Evolutionary conservation across 1,284 basidiomycete genomes (phyloP).

Genomic region (Singerocomus rubriflavus): DNA sequence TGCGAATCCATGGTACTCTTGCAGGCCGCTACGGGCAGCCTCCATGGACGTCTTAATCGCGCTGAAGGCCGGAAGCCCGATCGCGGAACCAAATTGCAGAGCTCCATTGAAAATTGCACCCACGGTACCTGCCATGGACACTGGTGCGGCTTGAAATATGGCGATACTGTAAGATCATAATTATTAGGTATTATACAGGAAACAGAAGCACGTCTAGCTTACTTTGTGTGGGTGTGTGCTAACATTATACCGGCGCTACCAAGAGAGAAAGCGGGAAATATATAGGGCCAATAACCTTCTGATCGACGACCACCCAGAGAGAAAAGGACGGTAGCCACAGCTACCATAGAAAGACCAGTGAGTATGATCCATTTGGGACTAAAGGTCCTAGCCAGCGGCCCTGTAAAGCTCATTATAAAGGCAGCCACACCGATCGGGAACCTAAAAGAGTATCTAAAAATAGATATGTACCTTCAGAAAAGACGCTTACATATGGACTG

Average conservation of each 20-base stretch:
- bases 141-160: slow-evolving; percentile 46
- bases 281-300: slow-evolving; percentile 44
- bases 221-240: slow-evolving; percentile 38
- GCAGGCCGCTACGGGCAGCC: slow-evolving; percentile 27
- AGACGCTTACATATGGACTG: slow-evolving; percentile 32
- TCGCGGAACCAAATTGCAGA: slow-evolving; percentile 50
- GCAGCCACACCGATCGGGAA: slow-evolving; percentile 41
- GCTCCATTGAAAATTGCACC: slow-evolving; percentile 56
- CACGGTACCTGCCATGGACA: slow-evolving; percentile 49
- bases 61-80: slow-evolving; percentile 43
- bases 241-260: slow-evolving; percentile 41
- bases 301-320: slow-evolving; percentile 38
- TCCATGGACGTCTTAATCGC: slow-evolving; percentile 50
- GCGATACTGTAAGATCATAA: slow-evolving; percentile 40
- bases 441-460: slow-evolving; percentile 28
- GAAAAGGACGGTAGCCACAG: slow-evolving; percentile 42
- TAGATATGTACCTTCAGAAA: neutral
- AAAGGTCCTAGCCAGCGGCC: slow-evolving; percentile 36
- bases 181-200: neutral
- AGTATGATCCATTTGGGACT: slow-evolving; percentile 46
- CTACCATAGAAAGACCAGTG: slow-evolving; percentile 36
- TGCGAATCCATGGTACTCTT: slow-evolving; percentile 40
- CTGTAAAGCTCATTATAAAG: slow-evolving; percentile 38
- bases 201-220: slow-evolving; percentile 14
- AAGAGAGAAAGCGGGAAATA: slow-evolving; percentile 49